phyloP scores from a whole-genome alignment of 805 yeast species.

The Pichia deserticola region DNA sequence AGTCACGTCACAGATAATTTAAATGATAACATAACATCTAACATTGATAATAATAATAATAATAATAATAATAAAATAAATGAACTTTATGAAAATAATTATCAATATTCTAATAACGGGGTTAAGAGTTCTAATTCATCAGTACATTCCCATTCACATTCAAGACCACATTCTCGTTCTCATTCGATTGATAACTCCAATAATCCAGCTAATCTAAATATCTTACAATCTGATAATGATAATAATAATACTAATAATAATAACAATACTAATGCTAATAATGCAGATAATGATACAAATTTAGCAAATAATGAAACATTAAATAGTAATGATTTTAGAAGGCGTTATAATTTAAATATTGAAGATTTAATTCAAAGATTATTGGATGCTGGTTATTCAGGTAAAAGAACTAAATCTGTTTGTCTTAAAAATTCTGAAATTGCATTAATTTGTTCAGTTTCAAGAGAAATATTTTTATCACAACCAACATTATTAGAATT shows the following conservation, averaged over 20 bases:
- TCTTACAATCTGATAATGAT: not conserved
- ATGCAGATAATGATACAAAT: too few relatives aligned
- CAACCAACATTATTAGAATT: constrained; percentile 89
- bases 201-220: too few relatives aligned
- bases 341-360: constrained; percentile 34
- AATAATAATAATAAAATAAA: not conserved
- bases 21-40: not conserved
- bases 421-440: constrained; percentile 90
- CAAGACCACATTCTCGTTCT: not conserved
- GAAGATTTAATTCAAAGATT: constrained; percentile 88
- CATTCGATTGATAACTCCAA: not conserved
- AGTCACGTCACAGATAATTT: too few relatives aligned
- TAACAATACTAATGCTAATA: too few relatives aligned
- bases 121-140: not conserved
- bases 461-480: constrained; percentile 80
- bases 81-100: not conserved
- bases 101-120: not conserved
- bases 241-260: not conserved
- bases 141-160: not conserved
- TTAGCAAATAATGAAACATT: not conserved
- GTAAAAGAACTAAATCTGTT: constrained; percentile 82
- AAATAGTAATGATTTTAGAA: constrained; percentile 4
- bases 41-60: not conserved
- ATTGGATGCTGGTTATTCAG: constrained; percentile 92
- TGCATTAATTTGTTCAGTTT: constrained; percentile 74